phyloP scores from a whole-genome alignment of 805 yeast species.

The Candida xyloterini region DNA sequence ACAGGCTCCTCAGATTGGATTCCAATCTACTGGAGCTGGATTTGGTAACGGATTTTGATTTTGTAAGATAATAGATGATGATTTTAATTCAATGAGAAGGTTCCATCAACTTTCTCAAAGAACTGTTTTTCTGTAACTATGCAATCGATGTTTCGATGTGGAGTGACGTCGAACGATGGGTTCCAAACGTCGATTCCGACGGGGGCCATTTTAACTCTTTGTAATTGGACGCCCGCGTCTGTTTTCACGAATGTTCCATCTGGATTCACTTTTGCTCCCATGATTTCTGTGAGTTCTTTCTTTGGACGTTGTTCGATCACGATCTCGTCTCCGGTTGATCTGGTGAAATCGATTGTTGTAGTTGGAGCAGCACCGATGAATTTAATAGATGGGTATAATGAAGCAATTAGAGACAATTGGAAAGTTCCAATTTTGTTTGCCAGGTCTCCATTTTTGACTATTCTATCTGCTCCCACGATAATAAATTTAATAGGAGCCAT shows the following conservation, averaged over 20 bases:
- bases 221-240: conserved; percentile 24
- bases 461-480: conserved; percentile 94
- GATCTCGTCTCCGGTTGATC: conserved; percentile 68
- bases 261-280: conserved; percentile 56
- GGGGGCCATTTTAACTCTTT: conserved; percentile 78
- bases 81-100: conserved; percentile 34
- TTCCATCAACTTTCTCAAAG: conserved; percentile 48
- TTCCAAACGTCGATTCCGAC: conserved; percentile 88
- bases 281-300: conserved; percentile 70
- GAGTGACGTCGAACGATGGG: conserved; percentile 95
- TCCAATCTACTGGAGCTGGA: conserved; percentile 70
- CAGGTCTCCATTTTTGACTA: conserved; percentile 89
- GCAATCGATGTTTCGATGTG: conserved; percentile 75
- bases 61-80: conserved; percentile 3
- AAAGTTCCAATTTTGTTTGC: conserved; percentile 96
- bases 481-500: conserved; percentile 77
- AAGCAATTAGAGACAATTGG: conserved; percentile 76
- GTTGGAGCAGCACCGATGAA: conserved; percentile 95
- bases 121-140: conserved; percentile 81
- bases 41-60: conserved; percentile 48
- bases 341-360: conserved; percentile 77
- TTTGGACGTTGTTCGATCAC: conserved; percentile 86
- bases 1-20: conserved; percentile 42
- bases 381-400: conserved; percentile 60
- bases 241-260: conserved; percentile 32